phyloP scores from a whole-genome alignment of 164 flowering plant genomes.

The Euptelea pleiosperma region DNA sequence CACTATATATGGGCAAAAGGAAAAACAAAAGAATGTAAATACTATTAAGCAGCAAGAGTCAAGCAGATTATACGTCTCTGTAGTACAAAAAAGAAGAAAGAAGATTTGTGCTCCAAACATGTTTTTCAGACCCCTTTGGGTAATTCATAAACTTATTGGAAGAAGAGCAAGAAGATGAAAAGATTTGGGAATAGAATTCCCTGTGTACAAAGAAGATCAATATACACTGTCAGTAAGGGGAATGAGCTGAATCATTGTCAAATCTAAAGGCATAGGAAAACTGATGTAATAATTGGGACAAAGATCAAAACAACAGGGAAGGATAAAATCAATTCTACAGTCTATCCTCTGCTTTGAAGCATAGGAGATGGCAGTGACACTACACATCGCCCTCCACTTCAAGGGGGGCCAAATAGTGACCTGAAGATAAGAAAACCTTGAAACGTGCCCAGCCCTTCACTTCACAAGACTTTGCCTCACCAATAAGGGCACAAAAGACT shows the following conservation, averaged over 20 bases:
- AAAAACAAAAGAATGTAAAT: too few species aligned
- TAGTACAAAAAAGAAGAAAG: background rate
- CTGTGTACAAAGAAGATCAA: background rate
- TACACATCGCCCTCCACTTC: background rate
- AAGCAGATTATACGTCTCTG: background rate
- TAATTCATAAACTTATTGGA: background rate
- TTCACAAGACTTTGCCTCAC: too few species aligned
- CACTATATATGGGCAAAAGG: too few species aligned
- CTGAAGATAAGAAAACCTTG: too few species aligned
- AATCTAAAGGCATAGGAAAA: background rate
- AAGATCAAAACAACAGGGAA: background rate
- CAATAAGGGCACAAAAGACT: too few species aligned
- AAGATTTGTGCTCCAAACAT: background rate
- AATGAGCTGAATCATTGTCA: background rate
- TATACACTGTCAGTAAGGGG: background rate
- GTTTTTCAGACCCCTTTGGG: background rate
- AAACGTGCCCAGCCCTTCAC: too few species aligned
- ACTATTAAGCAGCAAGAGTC: background rate
- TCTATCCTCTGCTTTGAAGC: background rate
- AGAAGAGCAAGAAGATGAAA: background rate
- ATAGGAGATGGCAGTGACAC: background rate
- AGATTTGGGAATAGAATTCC: background rate
- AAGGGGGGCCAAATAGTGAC: background rate
- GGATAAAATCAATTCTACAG: background rate
- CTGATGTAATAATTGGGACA: background rate